Percentiles rank a stretch among this genome's conserved stretches.
These are phyloP conservation scores for Solanum peruvianum DNA, from an alignment of 257 asterid genomes.

Conservation along the genomic window DNA sequence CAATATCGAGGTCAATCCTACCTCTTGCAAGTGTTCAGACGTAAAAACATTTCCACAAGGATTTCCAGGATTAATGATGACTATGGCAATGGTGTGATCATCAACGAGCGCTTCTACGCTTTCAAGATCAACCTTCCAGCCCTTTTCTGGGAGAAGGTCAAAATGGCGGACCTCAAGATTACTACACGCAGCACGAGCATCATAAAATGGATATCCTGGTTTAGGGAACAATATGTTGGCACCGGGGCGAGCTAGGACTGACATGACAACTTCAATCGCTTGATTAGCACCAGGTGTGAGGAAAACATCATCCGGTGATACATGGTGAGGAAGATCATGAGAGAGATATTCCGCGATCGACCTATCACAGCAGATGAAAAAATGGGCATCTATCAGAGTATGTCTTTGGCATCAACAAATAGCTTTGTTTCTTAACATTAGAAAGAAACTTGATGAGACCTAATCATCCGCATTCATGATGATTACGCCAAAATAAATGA, in stretches of 20 bases:
- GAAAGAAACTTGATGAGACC: neutral
- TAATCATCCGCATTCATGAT: neutral
- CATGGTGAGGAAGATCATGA: slow-evolving; percentile 47
- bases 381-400: neutral
- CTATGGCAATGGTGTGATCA: slow-evolving; percentile 77
- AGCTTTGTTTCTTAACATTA: neutral
- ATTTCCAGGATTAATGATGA: slow-evolving; percentile 83
- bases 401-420: neutral
- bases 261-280: slow-evolving; percentile 12
- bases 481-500: neutral
- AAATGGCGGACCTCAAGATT: slow-evolving; percentile 58
- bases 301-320: slow-evolving; percentile 17
- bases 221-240: slow-evolving; percentile 79
- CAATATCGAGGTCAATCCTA: neutral
- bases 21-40: slow-evolving; percentile 72
- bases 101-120: slow-evolving; percentile 60
- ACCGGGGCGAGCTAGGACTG: slow-evolving; percentile 55
- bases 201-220: slow-evolving; percentile 64
- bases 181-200: slow-evolving; percentile 38
- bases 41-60: slow-evolving; percentile 88
- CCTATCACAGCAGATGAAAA: slow-evolving; percentile 14
- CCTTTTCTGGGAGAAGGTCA: slow-evolving; percentile 60
- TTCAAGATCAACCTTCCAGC: slow-evolving; percentile 79
- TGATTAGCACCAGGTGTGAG: neutral
- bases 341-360: slow-evolving; percentile 77